Percentiles rank a stretch among this genome's conserved stretches.
These are phyloP conservation scores for Quercus wislizeni DNA, from an alignment of 306 rosid species.

Conservation along the genomic window DNA sequence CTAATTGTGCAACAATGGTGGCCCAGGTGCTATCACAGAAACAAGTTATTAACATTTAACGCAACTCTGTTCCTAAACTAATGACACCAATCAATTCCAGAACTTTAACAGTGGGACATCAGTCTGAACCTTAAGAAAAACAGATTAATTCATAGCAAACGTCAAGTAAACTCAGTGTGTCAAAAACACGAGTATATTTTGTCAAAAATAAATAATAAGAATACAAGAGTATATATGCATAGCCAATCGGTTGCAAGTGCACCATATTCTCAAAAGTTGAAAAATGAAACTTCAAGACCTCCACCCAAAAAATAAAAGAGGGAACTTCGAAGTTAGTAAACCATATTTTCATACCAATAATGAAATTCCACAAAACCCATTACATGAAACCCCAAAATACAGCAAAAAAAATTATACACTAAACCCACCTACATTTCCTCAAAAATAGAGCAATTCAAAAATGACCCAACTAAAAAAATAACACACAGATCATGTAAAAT, in stretches of 20 bases:
- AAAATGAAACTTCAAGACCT: not conserved
- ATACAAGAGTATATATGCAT: not conserved
- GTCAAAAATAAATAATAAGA: not conserved
- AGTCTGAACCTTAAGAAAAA: not conserved
- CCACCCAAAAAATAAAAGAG: conserved; percentile 1
- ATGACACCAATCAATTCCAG: not conserved
- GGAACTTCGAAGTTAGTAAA: not conserved
- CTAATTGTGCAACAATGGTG: not conserved
- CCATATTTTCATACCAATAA: not conserved
- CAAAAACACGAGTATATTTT: not conserved
- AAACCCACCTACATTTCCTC: conserved; percentile 8
- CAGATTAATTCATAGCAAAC: not conserved
- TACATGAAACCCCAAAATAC: not conserved
- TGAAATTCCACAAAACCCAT: not conserved
- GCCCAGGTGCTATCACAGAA: not conserved
- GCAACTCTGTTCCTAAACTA: not conserved
- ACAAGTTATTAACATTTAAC: not conserved
- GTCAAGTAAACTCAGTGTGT: not conserved
- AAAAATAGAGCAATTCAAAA: conserved; percentile 8
- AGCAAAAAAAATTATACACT: conserved; percentile 2
- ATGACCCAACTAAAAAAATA: not conserved
- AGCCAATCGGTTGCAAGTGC: not conserved
- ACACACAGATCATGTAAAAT: conserved; percentile 33
- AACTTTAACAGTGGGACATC: not conserved
- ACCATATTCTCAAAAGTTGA: not conserved